These are phyloP conservation scores for Boletus insuetus DNA, from an alignment of 768 basidiomycete species.

Conservation along the genomic window DNA sequence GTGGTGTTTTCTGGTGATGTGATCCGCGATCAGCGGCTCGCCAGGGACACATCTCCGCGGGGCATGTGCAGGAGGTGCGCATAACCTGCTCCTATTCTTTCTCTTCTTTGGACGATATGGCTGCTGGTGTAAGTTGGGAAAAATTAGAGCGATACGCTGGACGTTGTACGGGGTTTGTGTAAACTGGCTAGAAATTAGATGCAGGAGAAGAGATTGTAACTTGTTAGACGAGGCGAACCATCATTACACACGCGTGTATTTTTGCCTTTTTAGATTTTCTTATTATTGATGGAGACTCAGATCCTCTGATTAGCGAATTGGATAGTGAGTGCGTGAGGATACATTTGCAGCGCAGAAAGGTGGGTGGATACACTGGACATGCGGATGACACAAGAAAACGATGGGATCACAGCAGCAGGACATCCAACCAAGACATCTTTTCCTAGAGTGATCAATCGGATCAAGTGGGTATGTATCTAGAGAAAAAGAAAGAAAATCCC, in stretches of 20 bases:
- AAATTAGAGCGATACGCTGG: neutral
- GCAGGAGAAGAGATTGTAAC: neutral
- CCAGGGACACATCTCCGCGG: constrained; percentile 14
- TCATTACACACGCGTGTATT: constrained; percentile 2
- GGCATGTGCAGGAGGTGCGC: neutral
- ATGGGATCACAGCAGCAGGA: constrained; percentile 1
- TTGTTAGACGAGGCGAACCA: neutral
- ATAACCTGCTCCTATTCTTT: neutral
- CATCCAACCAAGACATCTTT: constrained; percentile 1
- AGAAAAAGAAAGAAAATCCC: neutral
- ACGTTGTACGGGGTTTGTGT: no score
- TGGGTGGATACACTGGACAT: constrained; percentile 20
- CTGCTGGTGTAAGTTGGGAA: neutral
- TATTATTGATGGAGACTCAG: neutral
- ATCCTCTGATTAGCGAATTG: constrained; percentile 7
- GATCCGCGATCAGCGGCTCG: neutral
- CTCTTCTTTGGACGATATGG: neutral
- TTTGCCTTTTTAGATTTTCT: neutral
- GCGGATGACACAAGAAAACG: neutral
- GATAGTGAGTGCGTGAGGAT: constrained; percentile 20
- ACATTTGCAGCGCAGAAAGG: constrained; percentile 16
- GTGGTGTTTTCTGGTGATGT: constrained; percentile 18
- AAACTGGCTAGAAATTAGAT: neutral
- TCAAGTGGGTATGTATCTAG: constrained; percentile 12
- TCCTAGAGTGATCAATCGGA: neutral